Base-by-base conservation (phyloP, 1,139 yeast genomes). In the Pichia sp. region DNA sequence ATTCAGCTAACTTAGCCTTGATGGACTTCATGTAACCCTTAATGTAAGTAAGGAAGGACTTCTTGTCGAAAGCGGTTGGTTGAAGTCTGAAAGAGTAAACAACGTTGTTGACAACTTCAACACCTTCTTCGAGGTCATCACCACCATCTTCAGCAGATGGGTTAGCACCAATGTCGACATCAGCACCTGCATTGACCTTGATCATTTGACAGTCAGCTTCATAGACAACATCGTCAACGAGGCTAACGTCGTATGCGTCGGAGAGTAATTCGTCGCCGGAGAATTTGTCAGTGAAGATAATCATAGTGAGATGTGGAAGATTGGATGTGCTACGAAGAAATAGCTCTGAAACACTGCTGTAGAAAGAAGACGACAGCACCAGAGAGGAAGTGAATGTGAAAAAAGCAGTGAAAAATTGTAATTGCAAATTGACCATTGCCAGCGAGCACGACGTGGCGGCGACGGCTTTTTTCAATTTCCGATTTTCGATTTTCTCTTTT, bases 41-140 rank as follows among this genome's bases (percentile, higher is more conserved):
- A 70, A 91, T 82, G 84, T 87, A 87, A 56, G 88, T 74, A 64
- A 88, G 66, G 80, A 78, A 93, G 45, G 96, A 84, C 76, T 93
- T 93, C 80, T 91, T 91, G 84, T 91, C 98, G 64, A 91, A 93
- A 48, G 72, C 73, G 50, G 98, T 91, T 67, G 74, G 83, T 72
- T 86, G 95, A 64, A 93, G 83, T 75, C 96, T 85, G 93, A 91
- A 88, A 53, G 96, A 85, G 87, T 87, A 77, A 58, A 88, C 96
- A 64, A 91, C 84, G 75, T 91, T 91, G 94, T 88, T 91, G 64
- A 91, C 96, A 56, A 84, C 75, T 68, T 80, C 84, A 58, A 76
- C 71, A 66, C 80, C 85, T 41, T 83, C 94, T 56, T 88, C 98
- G 38, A 64, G 75, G 33, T 75, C 95, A 37, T 64, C 88, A 58